Percentiles rank a stretch among this genome's conserved stretches.
Conservation (phyloP, 495 filamentous ascomycete species). For the Cenococcum geophilum region DNA sequence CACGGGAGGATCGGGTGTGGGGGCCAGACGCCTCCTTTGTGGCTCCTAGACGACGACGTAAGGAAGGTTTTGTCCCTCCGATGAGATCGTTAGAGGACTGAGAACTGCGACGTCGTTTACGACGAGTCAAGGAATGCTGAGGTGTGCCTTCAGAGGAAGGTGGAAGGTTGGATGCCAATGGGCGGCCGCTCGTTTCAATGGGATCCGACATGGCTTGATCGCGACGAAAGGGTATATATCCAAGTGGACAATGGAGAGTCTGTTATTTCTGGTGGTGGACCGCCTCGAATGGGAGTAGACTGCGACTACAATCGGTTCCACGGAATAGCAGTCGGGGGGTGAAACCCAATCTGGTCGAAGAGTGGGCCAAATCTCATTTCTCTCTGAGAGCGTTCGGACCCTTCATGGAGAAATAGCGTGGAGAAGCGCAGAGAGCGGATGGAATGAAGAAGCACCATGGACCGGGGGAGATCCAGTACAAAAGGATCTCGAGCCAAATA, state of each 20-base stretch:
- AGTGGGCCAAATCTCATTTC: conserved; percentile 21
- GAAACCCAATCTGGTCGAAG: conserved; percentile 21
- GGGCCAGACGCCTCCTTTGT: conserved; percentile 28
- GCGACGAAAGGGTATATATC: conserved; percentile 27
- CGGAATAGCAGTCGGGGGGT: conserved; percentile 22
- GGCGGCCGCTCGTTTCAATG: conserved; percentile 27
- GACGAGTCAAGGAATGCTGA: conserved; percentile 14
- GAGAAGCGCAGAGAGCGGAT: conserved; percentile 10
- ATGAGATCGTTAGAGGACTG: conserved; percentile 28
- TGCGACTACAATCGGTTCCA: conserved; percentile 20
- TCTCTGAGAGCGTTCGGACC: conserved; percentile 17
- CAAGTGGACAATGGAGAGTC: conserved; percentile 15
- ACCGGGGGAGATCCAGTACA: conserved; percentile 20
- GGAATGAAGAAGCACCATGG: conserved; percentile 21
- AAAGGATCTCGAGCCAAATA: conserved; percentile 8
- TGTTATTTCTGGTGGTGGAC: conserved; percentile 21
- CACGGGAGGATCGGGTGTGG: conserved; percentile 27
- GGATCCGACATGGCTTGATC: conserved; percentile 22
- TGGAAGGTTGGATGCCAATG: conserved; percentile 24
- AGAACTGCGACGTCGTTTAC: conserved; percentile 20
- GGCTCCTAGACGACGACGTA: conserved; percentile 26
- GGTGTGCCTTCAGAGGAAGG: conserved; percentile 21
- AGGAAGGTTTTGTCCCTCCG: conserved; percentile 22
- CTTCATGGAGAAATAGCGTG: conserved; percentile 23
- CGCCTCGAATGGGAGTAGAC: conserved; percentile 23